Evolutionary conservation across 257 asterid genomes (phyloP).

Genomic region (Solanum chmielewskii): DNA sequence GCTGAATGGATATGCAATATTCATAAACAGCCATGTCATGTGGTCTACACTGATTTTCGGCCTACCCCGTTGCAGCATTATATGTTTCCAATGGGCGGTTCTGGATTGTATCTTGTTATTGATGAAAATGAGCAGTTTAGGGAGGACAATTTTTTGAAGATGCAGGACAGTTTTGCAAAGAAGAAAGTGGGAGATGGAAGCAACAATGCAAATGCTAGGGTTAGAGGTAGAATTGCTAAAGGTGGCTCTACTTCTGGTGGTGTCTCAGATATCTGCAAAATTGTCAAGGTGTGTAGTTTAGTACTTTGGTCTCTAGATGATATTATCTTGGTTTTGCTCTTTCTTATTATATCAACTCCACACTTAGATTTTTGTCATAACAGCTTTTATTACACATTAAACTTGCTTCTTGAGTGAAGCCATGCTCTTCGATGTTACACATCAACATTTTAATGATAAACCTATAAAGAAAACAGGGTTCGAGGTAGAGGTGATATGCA

Average conservation of each 20-base stretch:
- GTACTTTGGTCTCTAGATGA: not conserved
- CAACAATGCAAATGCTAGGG: conserved; percentile 40
- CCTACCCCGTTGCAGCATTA: conserved; percentile 97
- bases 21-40: conserved; percentile 97
- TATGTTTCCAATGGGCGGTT: conserved; percentile 86
- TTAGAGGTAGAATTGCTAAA: conserved; percentile 61
- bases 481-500: not conserved
- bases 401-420: not conserved
- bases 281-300: conserved; percentile 57
- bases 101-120: conserved; percentile 90
- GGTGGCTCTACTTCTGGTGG: conserved; percentile 69
- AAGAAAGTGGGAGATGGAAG: conserved; percentile 41
- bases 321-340: not conserved
- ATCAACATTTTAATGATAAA: not conserved
- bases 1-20: conserved; percentile 96
- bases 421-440: not conserved
- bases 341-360: not conserved
- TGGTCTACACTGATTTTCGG: conserved; percentile 91
- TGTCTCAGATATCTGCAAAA: conserved; percentile 83
- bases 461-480: not conserved
- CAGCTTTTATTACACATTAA: not conserved
- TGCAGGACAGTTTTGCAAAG: conserved; percentile 71
- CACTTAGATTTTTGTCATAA: not conserved
- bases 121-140: conserved; percentile 94
- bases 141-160: conserved; percentile 72